These are phyloP conservation scores for Coemansia guatemalensis DNA, from an alignment of 192 early-diverging fungal species.

Conservation along the genomic window DNA sequence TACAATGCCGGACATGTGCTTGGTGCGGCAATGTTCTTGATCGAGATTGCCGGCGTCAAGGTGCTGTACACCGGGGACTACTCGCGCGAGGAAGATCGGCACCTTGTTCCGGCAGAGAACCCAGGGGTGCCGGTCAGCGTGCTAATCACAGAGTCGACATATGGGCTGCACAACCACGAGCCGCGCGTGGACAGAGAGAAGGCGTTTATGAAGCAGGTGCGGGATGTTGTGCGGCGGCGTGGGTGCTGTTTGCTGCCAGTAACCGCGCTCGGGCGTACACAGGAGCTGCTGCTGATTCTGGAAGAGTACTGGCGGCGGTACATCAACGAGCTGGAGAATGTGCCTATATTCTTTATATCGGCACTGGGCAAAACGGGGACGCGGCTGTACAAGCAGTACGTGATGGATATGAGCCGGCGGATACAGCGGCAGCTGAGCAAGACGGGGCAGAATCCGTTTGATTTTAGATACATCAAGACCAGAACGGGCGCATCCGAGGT, in stretches of 20 bases:
- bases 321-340: slow-evolving; percentile 73
- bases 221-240: slow-evolving; percentile 78
- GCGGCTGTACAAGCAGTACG: slow-evolving; percentile 95
- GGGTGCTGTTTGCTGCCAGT: slow-evolving; percentile 95
- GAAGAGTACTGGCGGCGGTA: slow-evolving; percentile 97
- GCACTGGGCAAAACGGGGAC: slow-evolving; percentile 96
- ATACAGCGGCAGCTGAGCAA: slow-evolving; percentile 83
- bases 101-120: slow-evolving; percentile 94
- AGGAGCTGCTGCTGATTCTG: slow-evolving; percentile 94
- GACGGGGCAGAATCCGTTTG: slow-evolving; percentile 86
- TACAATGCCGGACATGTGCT: slow-evolving; percentile 99
- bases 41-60: slow-evolving; percentile 86
- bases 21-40: slow-evolving; percentile 97
- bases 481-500: slow-evolving; percentile 82
- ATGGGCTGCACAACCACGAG: slow-evolving; percentile 95
- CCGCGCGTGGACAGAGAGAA: slow-evolving; percentile 91
- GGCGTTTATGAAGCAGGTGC: slow-evolving; percentile 81
- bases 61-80: slow-evolving; percentile 98
- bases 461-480: slow-evolving; percentile 93
- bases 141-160: slow-evolving; percentile 94
- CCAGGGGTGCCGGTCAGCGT: slow-evolving; percentile 86
- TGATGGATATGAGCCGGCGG: slow-evolving; percentile 96
- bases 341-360: slow-evolving; percentile 96
- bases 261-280: slow-evolving; percentile 95
- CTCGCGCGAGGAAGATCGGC: slow-evolving; percentile 97